Percentiles rank a stretch among this genome's conserved stretches.
phyloP scores from a whole-genome alignment of 2,329 filamentous ascomycete genomes.

The Fusarium nurragi region DNA sequence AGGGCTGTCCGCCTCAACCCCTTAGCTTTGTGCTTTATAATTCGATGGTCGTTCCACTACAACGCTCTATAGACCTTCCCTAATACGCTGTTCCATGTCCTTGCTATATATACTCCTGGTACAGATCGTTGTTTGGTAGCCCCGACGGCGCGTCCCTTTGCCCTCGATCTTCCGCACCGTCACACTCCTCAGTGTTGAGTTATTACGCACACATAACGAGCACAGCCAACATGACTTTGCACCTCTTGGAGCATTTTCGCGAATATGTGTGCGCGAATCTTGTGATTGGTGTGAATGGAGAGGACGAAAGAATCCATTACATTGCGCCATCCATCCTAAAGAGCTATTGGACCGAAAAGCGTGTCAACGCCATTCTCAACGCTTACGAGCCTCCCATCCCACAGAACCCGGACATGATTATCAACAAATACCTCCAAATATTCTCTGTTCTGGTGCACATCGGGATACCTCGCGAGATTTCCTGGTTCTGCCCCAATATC shows the following conservation, averaged over 20 bases:
- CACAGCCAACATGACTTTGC: not conserved
- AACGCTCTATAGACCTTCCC: too few species aligned
- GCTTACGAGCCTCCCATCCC: not conserved
- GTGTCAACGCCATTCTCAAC: not conserved
- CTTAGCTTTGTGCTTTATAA: too few species aligned
- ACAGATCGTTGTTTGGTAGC: too few species aligned
- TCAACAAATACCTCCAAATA: not conserved
- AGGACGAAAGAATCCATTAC: accelerated
- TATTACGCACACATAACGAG: too few species aligned
- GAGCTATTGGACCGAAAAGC: not conserved
- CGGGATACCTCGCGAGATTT: not conserved
- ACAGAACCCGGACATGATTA: not conserved
- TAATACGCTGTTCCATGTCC: too few species aligned
- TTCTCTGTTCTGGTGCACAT: not conserved
- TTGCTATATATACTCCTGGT: too few species aligned
- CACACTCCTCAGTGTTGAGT: too few species aligned
- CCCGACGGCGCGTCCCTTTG: not conserved
- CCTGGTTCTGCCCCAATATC: accelerated
- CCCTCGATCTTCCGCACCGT: not conserved
- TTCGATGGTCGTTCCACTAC: too few species aligned
- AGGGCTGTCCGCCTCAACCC: too few species aligned
- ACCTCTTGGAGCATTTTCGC: not conserved
- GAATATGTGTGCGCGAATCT: accelerated
- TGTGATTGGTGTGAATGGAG: not conserved
- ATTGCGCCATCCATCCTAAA: not conserved